phyloP scores from a whole-genome alignment of 2,329 filamentous ascomycete species.

The Cadophora gregata region DNA sequence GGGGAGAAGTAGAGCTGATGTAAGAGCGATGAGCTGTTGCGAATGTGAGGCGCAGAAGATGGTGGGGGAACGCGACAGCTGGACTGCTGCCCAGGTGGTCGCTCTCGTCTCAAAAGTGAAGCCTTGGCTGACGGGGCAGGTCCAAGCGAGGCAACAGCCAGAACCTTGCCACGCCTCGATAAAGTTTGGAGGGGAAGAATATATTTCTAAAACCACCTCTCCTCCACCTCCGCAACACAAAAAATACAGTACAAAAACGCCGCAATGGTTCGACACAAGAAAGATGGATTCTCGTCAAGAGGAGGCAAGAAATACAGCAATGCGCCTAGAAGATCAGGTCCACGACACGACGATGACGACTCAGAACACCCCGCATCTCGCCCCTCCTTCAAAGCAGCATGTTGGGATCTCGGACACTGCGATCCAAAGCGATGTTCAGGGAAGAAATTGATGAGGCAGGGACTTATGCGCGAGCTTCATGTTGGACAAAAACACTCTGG shows the following conservation, averaged over 20 bases:
- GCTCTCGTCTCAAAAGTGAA: constrained; percentile 22
- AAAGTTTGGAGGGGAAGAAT: background rate
- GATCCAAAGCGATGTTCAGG: constrained; percentile 96
- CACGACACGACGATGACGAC: constrained; percentile 52
- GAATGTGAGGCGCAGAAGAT: constrained; percentile 28
- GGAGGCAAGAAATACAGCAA: constrained; percentile 72
- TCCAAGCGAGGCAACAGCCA: background rate
- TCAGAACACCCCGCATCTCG: constrained; percentile 47
- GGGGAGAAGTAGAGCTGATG: constrained; percentile 18
- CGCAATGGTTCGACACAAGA: constrained; percentile 93
- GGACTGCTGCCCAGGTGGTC: background rate
- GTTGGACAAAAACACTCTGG: constrained; percentile 91
- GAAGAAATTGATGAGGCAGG: constrained; percentile 90
- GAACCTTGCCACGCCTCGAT: background rate
- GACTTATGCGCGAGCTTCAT: constrained; percentile 90
- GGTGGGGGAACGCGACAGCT: constrained; percentile 29
- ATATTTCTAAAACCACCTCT: constrained; percentile 6
- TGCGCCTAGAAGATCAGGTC: constrained; percentile 60
- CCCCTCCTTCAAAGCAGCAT: constrained; percentile 84
- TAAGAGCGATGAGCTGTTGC: constrained; percentile 29
- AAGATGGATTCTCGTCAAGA: constrained; percentile 71
- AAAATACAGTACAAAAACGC: constrained; percentile 10
- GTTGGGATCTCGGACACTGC: constrained; percentile 98
- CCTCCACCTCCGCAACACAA: constrained; percentile 1
- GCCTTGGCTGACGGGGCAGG: constrained; percentile 16